Base-by-base conservation (phyloP, 805 yeast species). In the Metschnikowia picachoensis region DNA sequence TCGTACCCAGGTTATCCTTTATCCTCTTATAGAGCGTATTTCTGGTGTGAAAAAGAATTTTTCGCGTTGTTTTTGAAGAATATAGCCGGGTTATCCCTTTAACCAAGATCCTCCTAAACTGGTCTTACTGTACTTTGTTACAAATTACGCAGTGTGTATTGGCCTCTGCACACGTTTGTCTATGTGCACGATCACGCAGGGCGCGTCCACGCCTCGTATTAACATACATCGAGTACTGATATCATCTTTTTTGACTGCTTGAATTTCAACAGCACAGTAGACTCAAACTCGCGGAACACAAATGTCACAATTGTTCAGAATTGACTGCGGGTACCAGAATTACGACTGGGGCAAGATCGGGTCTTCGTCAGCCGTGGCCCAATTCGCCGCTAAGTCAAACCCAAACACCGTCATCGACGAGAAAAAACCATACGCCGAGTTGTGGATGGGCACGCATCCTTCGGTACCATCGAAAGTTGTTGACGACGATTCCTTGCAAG, bases 361-460 rank as follows among this genome's bases (percentile, higher is more conserved):
- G 37, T 74, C 82, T 7, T 56, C 79, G 7, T 87, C 96, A 15
- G 85, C 95, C 8, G 99, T 91, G 42, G 99, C 99, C 4, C 83
- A 77, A 62, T 92, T 82, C 63, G 95, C 96, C 37, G 74, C 83
- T 33, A 72, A 74, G 41, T 81, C 95, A 37, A 83, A 86, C 66
- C 78, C 87, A 2, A 37, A 56, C 11, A 72, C 87, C 44, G 61
- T 60, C 15, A 77, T 90, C 45, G 88, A 86, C 54, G 91, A 85
- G 58, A 43, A 74, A 33, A 80, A 82, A 60, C 98, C 99, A 10
- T 94, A 94, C 62, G 99, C 99, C 14, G 99, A 94, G 67, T 74
- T 94, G 56, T 94, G 99, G 99, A 94, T 94, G 99, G 99, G 99
- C 34, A 90, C 98, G 25, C 99, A 94, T 64, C 92, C 95, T 43